Evolutionary conservation across 2,329 filamentous ascomycete species (phyloP).

Genomic region (Claviceps lovelessii): DNA sequence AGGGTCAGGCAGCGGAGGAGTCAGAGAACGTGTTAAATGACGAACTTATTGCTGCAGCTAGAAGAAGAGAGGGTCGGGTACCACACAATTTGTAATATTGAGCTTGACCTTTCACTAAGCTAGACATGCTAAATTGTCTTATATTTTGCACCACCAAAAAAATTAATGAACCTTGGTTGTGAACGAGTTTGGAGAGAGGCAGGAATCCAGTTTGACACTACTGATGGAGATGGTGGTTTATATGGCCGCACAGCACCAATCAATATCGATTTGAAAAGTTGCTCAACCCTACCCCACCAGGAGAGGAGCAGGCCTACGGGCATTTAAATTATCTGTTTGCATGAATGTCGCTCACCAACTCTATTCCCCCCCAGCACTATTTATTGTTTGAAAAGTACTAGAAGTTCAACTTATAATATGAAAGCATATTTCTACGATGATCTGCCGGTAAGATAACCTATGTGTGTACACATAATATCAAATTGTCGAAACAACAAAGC

Average conservation of each 20-base stretch:
- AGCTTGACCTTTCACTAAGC: background rate
- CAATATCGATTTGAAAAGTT: background rate
- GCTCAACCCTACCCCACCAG: background rate
- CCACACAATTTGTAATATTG: background rate
- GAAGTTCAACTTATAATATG: constrained; percentile 25
- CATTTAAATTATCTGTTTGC: background rate
- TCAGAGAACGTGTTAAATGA: constrained; percentile 43
- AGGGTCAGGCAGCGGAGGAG: constrained; percentile 34
- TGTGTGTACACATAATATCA: background rate
- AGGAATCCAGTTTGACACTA: background rate
- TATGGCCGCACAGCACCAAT: background rate
- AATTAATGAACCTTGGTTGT: background rate
- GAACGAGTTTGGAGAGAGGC: background rate
- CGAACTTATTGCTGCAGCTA: constrained; percentile 46
- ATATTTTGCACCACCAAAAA: too few relatives aligned
- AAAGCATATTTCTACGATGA: constrained; percentile 46
- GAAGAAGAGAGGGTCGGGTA: constrained; percentile 12
- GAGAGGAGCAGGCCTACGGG: too few relatives aligned
- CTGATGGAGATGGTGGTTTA: background rate
- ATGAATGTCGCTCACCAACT: background rate
- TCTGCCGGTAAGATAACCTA: constrained; percentile 28
- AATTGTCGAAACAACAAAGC: background rate
- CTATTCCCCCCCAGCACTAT: background rate
- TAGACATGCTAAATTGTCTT: background rate
- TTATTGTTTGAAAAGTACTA: background rate